Conservation (phyloP, 73 alveolate species). For the Paramecium caudatum region DNA sequence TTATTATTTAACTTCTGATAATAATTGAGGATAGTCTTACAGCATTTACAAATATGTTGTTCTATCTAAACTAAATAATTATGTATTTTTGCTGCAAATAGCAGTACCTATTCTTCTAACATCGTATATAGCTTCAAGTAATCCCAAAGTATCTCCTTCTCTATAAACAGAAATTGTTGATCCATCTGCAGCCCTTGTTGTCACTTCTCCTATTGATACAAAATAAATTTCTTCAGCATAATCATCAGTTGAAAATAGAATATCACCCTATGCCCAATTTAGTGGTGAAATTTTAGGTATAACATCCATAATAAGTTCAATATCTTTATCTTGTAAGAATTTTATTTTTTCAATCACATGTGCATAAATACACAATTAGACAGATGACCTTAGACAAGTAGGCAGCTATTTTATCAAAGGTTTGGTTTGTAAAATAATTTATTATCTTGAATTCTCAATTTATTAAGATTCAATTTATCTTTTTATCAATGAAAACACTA, state of each 20-base stretch:
- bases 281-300: conserved; percentile 67
- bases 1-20: conserved; percentile 52
- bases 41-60: conserved; percentile 57
- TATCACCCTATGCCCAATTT: conserved; percentile 67
- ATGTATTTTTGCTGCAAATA: conserved; percentile 24
- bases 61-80: conserved; percentile 63
- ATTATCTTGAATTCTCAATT: conserved; percentile 12
- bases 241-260: conserved; percentile 66
- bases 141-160: conserved; percentile 67
- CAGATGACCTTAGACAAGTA: conserved; percentile 63
- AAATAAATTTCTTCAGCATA: conserved; percentile 65
- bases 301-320: conserved; percentile 62
- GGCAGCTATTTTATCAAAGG: conserved; percentile 63
- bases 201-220: conserved; percentile 57
- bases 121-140: conserved; percentile 54
- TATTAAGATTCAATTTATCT: conserved; percentile 54
- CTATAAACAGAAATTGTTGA: conserved; percentile 32
- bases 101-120: conserved; percentile 69
- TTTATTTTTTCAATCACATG: conserved; percentile 57
- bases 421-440: conserved; percentile 28
- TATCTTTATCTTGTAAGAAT: conserved; percentile 57
- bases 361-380: conserved; percentile 60
- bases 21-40: conserved; percentile 33
- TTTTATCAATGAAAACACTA: conserved; percentile 40
- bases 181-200: conserved; percentile 70